Evolutionary conservation across 2,329 filamentous ascomycete genomes (phyloP), one percentile per base, ranked within the genome.

Genomic region (Penicillium digitatum): DNA sequence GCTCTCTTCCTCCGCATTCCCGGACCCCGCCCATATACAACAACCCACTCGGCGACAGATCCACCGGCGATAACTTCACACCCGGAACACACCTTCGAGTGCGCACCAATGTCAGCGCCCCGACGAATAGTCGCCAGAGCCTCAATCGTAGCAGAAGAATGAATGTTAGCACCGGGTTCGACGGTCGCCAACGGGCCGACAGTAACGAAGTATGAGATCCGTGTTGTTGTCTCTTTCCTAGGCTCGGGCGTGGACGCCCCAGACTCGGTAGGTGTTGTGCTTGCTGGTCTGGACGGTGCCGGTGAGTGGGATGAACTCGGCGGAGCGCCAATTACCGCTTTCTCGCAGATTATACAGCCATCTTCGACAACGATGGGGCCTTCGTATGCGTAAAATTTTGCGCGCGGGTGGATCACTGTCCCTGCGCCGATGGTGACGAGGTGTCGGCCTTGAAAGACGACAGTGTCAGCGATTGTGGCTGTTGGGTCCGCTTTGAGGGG

Each of bases 391-490:
- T 91, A 88, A 54, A 96, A 82, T 58, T 87, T 85, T 16, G 87
- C 84, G 46, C 92, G 89, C 1, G 94, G 92, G 67, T 97, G 93
- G n/a, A 99, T 76, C 7, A 96, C 83, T 3, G 85, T 87, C 67
- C 90, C 86, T 24, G 88, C 81, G 54, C 87, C 87, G 59, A 97
- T 85, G 42, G 84, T 87, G 60, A 99, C 89, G 1, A 85, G 86
- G 69, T 95, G 82, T 2, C 82, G 85, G 60, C 94, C 94, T 53
- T 76, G 73, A 60, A 77, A 70, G 29, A 70, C 65, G 5, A 67
- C 66, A 4, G 67, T 68, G 54, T 77, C 73, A 51, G 74, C 68
- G 57, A 78, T 69, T 32, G 71, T 74, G 9, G 73, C 65, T 14
- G 66, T 70, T 10, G 73, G 63, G 55, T 74, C 70, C 22, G 68